Conservation (phyloP, 139 green algal species). For the Auxenochlorella pyrenoidosa region DNA sequence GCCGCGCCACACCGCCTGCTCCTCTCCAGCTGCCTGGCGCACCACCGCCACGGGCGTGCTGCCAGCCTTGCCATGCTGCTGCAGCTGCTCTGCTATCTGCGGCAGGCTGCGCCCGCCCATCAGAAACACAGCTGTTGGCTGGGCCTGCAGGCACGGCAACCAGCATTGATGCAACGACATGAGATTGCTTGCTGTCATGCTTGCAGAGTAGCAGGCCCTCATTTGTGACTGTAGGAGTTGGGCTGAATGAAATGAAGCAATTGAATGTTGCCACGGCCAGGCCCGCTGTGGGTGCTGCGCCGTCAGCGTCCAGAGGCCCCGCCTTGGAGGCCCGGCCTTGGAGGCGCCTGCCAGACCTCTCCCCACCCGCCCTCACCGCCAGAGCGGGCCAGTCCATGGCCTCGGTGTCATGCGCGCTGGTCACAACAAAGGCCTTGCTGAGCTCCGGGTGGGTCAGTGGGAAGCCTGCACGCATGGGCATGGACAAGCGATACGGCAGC, state of each 20-base stretch:
- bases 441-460: constrained; percentile 70
- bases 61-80: constrained; percentile 35
- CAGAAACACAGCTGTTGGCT: constrained; percentile 55
- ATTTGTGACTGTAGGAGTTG: no score
- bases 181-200: background rate
- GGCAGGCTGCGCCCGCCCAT: constrained; percentile 69
- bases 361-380: background rate
- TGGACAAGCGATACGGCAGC: background rate
- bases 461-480: constrained; percentile 59
- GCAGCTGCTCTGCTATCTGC: constrained; percentile 48
- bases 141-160: background rate
- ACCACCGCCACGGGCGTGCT: constrained; percentile 36
- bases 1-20: constrained; percentile 68
- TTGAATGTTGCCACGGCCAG: no score
- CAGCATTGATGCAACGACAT: background rate
- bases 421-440: constrained; percentile 63
- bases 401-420: constrained; percentile 63
- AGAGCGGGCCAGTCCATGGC: constrained; percentile 62
- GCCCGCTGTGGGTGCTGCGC: no score
- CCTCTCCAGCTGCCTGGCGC: constrained; percentile 42
- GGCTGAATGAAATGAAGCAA: no score
- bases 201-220: no score
- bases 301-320: no score
- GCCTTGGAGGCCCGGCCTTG: no score
- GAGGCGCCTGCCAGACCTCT: background rate